Evolutionary conservation across 768 basidiomycete species (phyloP), one percentile per base, ranked within the genome.

Genomic region (Boletus eberwhitei): DNA sequence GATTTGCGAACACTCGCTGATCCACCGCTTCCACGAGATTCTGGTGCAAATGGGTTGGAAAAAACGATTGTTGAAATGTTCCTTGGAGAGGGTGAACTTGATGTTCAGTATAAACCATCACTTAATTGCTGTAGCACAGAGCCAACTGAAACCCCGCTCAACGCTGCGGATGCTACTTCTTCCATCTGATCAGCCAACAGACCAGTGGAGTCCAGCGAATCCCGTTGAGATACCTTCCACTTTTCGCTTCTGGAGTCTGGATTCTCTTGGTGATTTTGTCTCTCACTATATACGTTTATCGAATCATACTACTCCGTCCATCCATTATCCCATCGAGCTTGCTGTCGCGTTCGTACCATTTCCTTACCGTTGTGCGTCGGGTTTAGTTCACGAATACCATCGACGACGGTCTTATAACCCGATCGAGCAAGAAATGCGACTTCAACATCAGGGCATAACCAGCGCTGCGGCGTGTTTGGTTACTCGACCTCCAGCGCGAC

Each of bases 401-500:
- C 45, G 5, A 42, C 17, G 47, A 37, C 32, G 22, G 37, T 48
- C 22, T 54, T 44, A 34, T 34, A 38, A 48, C 16, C 17, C 12
- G 17, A 36, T 35, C 24, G 24, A 60, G 21, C 8, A 46, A 43
- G 39, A 39, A 24, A 24, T 38, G 41, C 32, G 22, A 53, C 31
- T 36, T 50, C 19, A 9, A 19, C 16, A 35, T 31, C 26, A 16
- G 26, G 2, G 35, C 13, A 46, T 31, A 32, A 52, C 13, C 8
- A 45, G 32, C n/a, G 24, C 24, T 26, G 24, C 5, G 19, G 38
- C 39, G 24, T 4, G 6, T 21, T 39, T 24, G n/a, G 37, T 49
- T 41, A 90, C 48, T 71, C 80, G 49, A 95, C 83, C 66, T 90
- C 86, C 46, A 98, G 73, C 45, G 91, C 90, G 48, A 98, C 81